phyloP scores from a whole-genome alignment of 441 rosid species.

The Metrosideros polymorpha region DNA sequence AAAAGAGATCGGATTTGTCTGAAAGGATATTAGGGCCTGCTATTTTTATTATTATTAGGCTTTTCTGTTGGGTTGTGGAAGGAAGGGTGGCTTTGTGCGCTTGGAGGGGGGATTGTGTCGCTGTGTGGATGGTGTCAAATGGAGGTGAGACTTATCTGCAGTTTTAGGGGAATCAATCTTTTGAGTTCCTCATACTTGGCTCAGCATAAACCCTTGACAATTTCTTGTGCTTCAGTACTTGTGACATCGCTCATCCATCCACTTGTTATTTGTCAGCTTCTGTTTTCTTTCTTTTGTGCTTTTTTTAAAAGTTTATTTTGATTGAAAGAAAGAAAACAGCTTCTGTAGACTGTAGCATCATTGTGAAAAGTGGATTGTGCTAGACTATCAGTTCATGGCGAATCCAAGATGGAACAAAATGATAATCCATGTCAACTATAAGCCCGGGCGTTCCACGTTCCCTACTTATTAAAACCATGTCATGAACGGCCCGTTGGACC shows the following conservation, averaged over 20 bases:
- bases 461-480: background rate
- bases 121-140: conserved; percentile 1
- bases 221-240: background rate
- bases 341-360: background rate
- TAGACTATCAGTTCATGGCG: background rate
- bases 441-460: background rate
- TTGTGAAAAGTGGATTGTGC: background rate
- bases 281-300: background rate
- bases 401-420: background rate
- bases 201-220: background rate
- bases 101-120: background rate
- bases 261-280: background rate
- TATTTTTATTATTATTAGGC: background rate
- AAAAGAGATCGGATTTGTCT: background rate
- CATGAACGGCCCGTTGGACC: background rate
- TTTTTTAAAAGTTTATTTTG: background rate
- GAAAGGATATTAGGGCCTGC: background rate
- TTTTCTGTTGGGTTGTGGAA: background rate
- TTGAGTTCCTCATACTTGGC: background rate
- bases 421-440: background rate
- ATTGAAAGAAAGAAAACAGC: background rate
- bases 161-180: background rate
- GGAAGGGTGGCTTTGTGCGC: background rate
- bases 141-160: background rate
- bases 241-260: background rate